Conservation (phyloP, 2,329 filamentous ascomycete genomes). For the Talaromyces sp. region DNA sequence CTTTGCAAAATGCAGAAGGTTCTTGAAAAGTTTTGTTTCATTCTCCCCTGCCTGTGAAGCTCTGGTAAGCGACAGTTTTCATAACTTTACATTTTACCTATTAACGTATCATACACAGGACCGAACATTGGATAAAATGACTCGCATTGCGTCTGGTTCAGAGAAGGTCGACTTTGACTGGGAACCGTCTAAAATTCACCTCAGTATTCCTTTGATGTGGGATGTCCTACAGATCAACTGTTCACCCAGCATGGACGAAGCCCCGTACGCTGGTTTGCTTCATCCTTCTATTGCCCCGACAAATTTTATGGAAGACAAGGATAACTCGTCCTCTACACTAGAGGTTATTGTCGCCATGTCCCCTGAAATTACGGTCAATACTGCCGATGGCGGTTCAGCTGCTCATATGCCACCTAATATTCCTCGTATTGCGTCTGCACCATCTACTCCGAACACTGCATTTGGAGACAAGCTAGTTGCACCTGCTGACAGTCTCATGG, state of each 20-base stretch:
- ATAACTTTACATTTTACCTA: neutral
- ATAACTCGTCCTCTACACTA: conserved; percentile 41
- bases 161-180: conserved; percentile 55
- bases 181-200: conserved; percentile 57
- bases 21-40: conserved; percentile 53
- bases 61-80: conserved; percentile 41
- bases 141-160: conserved; percentile 53
- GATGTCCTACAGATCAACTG: conserved; percentile 55
- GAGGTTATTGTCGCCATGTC: conserved; percentile 58
- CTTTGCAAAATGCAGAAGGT: conserved; percentile 55
- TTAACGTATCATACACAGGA: conserved; percentile 40
- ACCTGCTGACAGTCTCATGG: conserved; percentile 38
- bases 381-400: conserved; percentile 55
- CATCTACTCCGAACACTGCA: conserved; percentile 7
- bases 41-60: conserved; percentile 52
- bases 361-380: conserved; percentile 56
- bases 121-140: conserved; percentile 53
- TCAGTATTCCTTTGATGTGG: conserved; percentile 58
- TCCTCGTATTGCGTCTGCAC: conserved; percentile 16
- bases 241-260: conserved; percentile 40
- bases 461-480: conserved; percentile 28
- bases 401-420: conserved; percentile 44
- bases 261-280: conserved; percentile 44
- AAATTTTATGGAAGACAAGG: conserved; percentile 32
- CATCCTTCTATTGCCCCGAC: conserved; percentile 46